Evolutionary conservation across 129 eudicot species (phyloP).

Genomic region (Artemisia annua): DNA sequence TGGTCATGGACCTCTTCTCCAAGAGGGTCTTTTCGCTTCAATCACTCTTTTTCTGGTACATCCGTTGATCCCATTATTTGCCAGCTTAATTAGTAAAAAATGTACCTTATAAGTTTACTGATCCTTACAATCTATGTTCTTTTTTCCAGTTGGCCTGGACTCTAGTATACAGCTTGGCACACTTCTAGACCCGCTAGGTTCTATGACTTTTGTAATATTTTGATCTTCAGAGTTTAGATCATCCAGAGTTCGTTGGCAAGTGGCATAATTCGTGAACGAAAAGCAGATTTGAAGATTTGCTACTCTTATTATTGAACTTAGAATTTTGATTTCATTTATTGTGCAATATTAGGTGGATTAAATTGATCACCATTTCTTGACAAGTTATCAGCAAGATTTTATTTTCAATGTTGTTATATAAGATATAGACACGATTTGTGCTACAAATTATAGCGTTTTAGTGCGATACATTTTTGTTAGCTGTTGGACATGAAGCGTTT

Average conservation of each 20-base stretch:
- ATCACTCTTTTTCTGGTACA: slow-evolving; percentile 84
- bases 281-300: slow-evolving; percentile 12
- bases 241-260: slow-evolving; percentile 17
- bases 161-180: slow-evolving; percentile 94
- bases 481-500: no score
- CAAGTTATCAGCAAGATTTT: no score
- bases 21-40: slow-evolving; percentile 97
- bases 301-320: slow-evolving; percentile 18
- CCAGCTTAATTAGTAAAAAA: neutral
- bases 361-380: neutral
- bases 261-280: neutral
- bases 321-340: slow-evolving; percentile 17
- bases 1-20: slow-evolving; percentile 95
- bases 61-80: neutral
- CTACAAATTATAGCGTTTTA: no score
- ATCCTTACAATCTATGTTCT: neutral
- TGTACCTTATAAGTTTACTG: neutral
- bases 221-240: slow-evolving; percentile 16
- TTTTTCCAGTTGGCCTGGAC: slow-evolving; percentile 88
- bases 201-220: neutral
- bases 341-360: slow-evolving; percentile 32
- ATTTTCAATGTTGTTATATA: no score
- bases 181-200: slow-evolving; percentile 46
- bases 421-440: no score
- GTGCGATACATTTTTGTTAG: no score